These are phyloP conservation scores for Homolaphlyctis polyrhiza DNA, from an alignment of 371 early-diverging fungal species.

Conservation along the genomic window DNA sequence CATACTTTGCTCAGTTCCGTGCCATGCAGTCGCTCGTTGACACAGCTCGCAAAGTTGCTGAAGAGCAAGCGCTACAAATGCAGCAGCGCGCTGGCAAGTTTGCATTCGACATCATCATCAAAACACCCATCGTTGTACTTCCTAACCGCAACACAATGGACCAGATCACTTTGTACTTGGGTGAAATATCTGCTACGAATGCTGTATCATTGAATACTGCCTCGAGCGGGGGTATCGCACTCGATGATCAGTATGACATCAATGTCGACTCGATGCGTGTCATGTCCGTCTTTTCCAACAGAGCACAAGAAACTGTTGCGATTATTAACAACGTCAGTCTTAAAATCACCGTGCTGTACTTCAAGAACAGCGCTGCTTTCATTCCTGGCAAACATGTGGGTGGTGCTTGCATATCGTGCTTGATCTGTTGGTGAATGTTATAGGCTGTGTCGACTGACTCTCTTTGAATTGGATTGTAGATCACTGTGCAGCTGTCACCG, in stretches of 20 bases:
- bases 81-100: conserved; percentile 68
- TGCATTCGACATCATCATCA: conserved; percentile 77
- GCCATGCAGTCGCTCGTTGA: conserved; percentile 87
- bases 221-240: conserved; percentile 12
- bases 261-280: conserved; percentile 50
- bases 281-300: conserved; percentile 40
- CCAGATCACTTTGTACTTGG: conserved; percentile 73
- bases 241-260: conserved; percentile 3
- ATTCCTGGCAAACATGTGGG: not conserved
- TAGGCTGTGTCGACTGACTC: too few relatives aligned
- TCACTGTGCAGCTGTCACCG: not conserved
- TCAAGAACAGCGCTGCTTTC: not conserved
- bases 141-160: conserved; percentile 63
- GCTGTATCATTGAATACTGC: conserved; percentile 63
- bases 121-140: conserved; percentile 86
- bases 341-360: conserved; percentile 35
- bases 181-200: conserved; percentile 80
- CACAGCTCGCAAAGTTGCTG: conserved; percentile 77
- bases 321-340: conserved; percentile 83
- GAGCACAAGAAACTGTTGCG: conserved; percentile 46
- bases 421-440: too few relatives aligned
- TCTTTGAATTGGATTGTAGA: too few relatives aligned
- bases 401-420: too few relatives aligned
- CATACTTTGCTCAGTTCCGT: conserved; percentile 72
- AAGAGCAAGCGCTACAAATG: conserved; percentile 71